Evolutionary conservation across 2,329 filamentous ascomycete species (phyloP).

Genomic region (Penicillium sp.): DNA sequence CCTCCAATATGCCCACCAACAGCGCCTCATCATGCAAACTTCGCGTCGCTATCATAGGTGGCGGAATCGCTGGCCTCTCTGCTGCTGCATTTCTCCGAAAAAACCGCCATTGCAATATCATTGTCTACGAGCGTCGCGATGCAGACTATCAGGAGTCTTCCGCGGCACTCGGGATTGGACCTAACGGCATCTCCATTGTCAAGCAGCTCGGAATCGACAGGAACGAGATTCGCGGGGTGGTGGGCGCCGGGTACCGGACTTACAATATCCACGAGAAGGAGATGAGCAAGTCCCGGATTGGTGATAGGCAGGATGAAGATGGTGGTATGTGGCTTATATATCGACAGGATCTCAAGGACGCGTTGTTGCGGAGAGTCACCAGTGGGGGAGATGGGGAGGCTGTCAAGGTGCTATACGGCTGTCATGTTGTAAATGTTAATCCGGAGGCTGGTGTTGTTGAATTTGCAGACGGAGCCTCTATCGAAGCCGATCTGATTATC

Average conservation of each 20-base stretch:
- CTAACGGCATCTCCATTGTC: not conserved
- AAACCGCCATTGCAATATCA: not conserved
- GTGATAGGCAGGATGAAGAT: not conserved
- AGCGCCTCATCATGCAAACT: not conserved
- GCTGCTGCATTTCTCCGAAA: not conserved
- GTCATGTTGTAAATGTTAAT: not conserved
- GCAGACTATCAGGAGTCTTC: not conserved
- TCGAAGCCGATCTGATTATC: not conserved
- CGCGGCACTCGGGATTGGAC: not conserved
- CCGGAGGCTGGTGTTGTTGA: not conserved
- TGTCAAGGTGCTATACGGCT: not conserved
- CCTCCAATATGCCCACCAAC: not conserved
- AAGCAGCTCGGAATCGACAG: not conserved
- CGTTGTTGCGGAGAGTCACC: not conserved
- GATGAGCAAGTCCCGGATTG: not conserved
- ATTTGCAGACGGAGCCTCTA: not conserved
- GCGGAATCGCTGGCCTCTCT: not conserved
- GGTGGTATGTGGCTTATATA: not conserved
- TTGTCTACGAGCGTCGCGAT: not conserved
- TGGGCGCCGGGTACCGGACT: not conserved
- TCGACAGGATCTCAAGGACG: not conserved
- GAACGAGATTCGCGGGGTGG: not conserved
- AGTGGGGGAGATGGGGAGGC: not conserved
- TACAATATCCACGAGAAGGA: not conserved
- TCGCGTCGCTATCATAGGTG: not conserved